These are phyloP conservation scores for Mimosa bimucronata DNA, from an alignment of 306 rosid genomes.

Conservation along the genomic window DNA sequence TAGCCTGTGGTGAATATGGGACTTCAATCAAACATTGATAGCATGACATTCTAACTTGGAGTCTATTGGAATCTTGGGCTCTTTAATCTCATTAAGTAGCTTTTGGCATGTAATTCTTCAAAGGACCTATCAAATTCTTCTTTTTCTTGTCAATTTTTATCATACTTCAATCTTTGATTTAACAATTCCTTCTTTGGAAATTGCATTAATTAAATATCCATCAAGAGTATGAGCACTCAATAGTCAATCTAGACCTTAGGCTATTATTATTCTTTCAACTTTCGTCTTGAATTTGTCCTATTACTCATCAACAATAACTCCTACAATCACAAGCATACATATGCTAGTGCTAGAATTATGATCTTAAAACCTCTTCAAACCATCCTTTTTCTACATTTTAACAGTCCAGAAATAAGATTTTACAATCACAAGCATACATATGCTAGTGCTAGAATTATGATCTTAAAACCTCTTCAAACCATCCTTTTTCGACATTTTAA, in stretches of 20 bases:
- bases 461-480: no score
- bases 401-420: no score
- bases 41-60: not conserved
- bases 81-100: not conserved
- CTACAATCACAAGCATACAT: not conserved
- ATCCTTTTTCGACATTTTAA: no score
- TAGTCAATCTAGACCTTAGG: not conserved
- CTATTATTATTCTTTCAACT: not conserved
- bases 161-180: not conserved
- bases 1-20: not conserved
- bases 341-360: no score
- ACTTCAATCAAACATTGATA: not conserved
- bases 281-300: not conserved
- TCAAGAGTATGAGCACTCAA: not conserved
- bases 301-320: not conserved
- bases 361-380: no score
- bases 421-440: no score
- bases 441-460: no score
- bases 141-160: not conserved
- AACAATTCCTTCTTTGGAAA: not conserved
- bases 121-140: not conserved
- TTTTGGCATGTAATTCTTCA: not conserved
- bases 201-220: not conserved
- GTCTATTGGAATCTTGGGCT: not conserved
- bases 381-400: no score